Conservation (phyloP, 352 stramenopile species). For the Lagenidium sp. region DNA sequence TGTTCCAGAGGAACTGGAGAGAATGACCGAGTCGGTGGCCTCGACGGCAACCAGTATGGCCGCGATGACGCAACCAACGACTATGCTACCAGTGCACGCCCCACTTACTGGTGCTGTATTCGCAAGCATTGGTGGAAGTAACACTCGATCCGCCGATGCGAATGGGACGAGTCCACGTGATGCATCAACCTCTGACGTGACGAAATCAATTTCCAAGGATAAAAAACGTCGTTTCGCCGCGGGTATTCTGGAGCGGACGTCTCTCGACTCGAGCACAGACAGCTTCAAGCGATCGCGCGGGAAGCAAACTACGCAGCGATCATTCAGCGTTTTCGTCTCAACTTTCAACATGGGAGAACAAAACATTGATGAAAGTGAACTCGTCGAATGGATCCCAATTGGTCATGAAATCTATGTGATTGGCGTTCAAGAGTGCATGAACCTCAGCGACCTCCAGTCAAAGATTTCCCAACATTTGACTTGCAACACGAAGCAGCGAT, state of each 20-base stretch:
- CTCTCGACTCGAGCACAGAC: neutral
- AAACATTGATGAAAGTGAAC: constrained; percentile 38
- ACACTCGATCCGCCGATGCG: neutral
- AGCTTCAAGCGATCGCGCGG: neutral
- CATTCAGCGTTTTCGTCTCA: constrained; percentile 65
- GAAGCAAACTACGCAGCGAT: constrained; percentile 2
- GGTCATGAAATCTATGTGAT: constrained; percentile 87
- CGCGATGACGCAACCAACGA: too few relatives aligned
- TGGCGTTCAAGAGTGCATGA: constrained; percentile 89
- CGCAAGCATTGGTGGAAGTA: too few relatives aligned
- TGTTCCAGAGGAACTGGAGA: constrained; percentile 8
- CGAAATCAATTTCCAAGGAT: neutral
- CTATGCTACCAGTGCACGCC: too few relatives aligned
- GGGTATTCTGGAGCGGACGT: constrained; percentile 2
- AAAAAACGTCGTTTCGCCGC: constrained; percentile 11
- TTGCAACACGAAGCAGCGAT: constrained; percentile 39
- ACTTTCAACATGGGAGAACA: constrained; percentile 87
- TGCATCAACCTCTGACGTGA: neutral
- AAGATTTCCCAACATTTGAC: constrained; percentile 61
- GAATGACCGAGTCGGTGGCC: constrained; percentile 8
- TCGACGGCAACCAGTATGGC: neutral
- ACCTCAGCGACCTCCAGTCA: constrained; percentile 56
- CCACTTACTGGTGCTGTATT: too few relatives aligned
- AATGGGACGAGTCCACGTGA: too few relatives aligned
- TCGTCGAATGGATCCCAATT: constrained; percentile 77